A percentile compares a stretch with the other conserved stretches of the same genome.
phyloP scores from a whole-genome alignment of 441 rosid species.

The Daphne laureola region DNA sequence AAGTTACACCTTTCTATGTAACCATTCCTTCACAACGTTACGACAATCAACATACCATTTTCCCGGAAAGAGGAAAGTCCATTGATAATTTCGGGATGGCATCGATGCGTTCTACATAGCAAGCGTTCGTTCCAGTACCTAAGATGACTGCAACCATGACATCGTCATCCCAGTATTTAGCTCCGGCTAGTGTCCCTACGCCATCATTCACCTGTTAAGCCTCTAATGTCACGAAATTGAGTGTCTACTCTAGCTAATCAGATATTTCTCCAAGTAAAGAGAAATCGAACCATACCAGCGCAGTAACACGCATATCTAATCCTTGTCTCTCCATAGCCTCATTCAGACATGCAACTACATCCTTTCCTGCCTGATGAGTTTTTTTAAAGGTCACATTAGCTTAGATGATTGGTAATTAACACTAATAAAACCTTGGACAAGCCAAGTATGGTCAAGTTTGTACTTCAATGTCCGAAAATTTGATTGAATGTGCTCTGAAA shows the following conservation, averaged over 20 bases:
- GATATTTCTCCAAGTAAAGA: background rate
- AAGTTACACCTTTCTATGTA: constrained; percentile 6
- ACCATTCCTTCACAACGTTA: background rate
- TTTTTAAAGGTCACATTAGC: background rate
- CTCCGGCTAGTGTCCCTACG: constrained; percentile 82
- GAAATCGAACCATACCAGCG: constrained; percentile 42
- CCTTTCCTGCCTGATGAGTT: constrained; percentile 53
- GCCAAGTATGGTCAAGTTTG: too few species aligned
- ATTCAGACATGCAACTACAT: constrained; percentile 80
- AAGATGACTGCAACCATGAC: constrained; percentile 85
- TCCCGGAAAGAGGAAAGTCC: constrained; percentile 31
- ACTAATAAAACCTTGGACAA: background rate
- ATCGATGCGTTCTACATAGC: constrained; percentile 65
- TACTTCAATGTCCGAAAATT: too few species aligned
- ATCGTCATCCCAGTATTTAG: constrained; percentile 80
- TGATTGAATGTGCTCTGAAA: background rate
- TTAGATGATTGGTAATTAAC: background rate
- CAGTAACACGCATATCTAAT: constrained; percentile 74
- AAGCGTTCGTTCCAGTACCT: constrained; percentile 93
- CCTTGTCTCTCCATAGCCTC: constrained; percentile 72
- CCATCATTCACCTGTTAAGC: constrained; percentile 64
- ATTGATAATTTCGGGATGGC: constrained; percentile 58
- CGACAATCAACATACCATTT: constrained; percentile 32
- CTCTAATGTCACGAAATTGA: constrained; percentile 8
- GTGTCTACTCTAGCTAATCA: constrained; percentile 4